These are phyloP conservation scores for Nitzschia sp. DNA, from an alignment of 108 stramenopile species.

Conservation along the genomic window DNA sequence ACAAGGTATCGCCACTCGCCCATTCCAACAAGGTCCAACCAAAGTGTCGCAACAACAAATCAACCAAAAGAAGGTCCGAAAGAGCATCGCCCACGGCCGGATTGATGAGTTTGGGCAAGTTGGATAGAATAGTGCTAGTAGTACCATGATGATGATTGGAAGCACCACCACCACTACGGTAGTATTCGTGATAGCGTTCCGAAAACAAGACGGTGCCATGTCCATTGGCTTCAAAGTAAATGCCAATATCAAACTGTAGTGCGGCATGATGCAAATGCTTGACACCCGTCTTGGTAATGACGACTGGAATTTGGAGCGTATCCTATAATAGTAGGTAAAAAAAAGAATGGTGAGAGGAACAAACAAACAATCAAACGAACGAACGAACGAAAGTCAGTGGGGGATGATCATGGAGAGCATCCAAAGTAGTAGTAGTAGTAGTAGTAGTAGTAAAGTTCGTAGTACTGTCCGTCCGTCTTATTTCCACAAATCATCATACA, in stretches of 20 bases:
- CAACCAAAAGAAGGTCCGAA: constrained; percentile 92
- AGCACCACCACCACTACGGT: constrained; percentile 38
- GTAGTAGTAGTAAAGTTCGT: too few relatives aligned
- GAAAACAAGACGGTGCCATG: constrained; percentile 97
- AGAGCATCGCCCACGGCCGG: constrained; percentile 98
- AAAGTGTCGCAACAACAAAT: constrained; percentile 70
- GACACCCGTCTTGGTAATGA: constrained; percentile 95
- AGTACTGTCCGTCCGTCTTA: too few relatives aligned
- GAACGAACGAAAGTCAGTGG: background rate
- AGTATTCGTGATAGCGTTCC: constrained; percentile 9
- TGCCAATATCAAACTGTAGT: constrained; percentile 93
- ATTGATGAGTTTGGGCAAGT: constrained; percentile 79
- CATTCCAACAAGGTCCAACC: constrained; percentile 73
- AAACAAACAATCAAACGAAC: too few relatives aligned
- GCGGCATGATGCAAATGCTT: constrained; percentile 97
- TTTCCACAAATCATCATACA: too few relatives aligned
- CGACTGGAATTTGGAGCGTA: constrained; percentile 39
- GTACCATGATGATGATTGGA: too few relatives aligned
- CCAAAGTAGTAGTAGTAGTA: background rate
- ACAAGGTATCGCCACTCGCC: constrained; percentile 69
- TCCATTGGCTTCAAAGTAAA: constrained; percentile 99
- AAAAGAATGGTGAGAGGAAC: background rate
- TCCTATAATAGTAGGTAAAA: constrained; percentile 3
- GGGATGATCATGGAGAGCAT: background rate
- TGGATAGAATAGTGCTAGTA: constrained; percentile 33